Evolutionary conservation across 257 asterid genomes (phyloP).

Genomic region (Solanum microdontum): DNA sequence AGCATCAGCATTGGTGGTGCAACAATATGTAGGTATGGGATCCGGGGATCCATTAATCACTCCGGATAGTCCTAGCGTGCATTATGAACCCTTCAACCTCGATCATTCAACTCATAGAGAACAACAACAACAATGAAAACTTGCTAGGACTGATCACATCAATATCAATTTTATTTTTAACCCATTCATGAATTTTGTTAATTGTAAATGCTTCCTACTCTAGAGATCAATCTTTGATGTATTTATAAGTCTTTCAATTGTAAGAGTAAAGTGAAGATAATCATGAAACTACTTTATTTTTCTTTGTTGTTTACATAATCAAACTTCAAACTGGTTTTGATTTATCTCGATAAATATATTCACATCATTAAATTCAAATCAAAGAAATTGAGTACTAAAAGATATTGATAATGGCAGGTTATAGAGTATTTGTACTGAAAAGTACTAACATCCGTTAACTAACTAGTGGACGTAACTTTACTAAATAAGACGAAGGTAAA

Average conservation of each 20-base stretch:
- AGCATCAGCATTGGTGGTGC: conserved; percentile 76
- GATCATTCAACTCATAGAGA: conserved; percentile 10
- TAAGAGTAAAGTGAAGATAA: not conserved
- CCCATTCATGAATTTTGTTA: not conserved
- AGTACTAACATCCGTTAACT: too few species aligned
- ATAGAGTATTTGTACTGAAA: too few species aligned
- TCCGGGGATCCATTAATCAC: conserved; percentile 28
- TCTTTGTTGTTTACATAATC: not conserved
- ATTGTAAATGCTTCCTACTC: not conserved
- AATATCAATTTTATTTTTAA: not conserved
- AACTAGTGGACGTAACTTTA: too few species aligned
- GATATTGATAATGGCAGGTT: too few species aligned
- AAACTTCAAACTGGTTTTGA: not conserved
- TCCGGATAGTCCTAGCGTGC: conserved; percentile 38
- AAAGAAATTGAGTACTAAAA: not conserved
- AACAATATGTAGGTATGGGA: conserved; percentile 63
- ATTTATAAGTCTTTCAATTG: not conserved
- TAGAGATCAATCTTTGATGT: not conserved
- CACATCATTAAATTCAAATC: not conserved
- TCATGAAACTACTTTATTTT: not conserved
- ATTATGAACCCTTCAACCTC: conserved; percentile 13
- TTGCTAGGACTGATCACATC: not conserved
- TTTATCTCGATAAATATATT: too few species aligned
- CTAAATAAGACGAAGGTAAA: too few species aligned
- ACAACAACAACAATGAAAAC: conserved; percentile 24